Base-by-base conservation (phyloP, 2,329 filamentous ascomycete genomes). In the Ceratocystis ficicola region DNA sequence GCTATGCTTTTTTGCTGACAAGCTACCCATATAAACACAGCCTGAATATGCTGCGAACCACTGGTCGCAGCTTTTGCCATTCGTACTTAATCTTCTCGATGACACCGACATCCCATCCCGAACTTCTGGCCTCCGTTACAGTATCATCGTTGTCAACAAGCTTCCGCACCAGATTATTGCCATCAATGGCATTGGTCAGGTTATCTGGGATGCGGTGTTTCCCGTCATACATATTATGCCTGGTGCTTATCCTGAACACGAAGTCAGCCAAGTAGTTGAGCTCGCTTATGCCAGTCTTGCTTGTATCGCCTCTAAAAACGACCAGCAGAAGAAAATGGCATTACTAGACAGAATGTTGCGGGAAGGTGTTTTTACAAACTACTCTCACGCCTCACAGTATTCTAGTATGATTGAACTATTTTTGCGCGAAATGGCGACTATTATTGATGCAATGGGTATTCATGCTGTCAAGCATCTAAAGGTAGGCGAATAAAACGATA, bases 221-320 rank as follows among this genome's bases (percentile, higher is more conserved):
- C 88, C 90, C 0, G 84, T 86, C 44, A 80, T 96, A n/a, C 80
- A 87, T 6, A 89, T 85, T 70, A 79, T 96, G 5, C 92, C 93
- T 0, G 84, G 81, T 12, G 77, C 95, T 52, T 96, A 90, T 0
- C 85, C 88, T 0, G 87, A 89, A 71, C 73, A 79, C 0, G 88
- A 94, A 66, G 88, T 88, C 3, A 72, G 88, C 1, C 71, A 72
- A 1, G 76, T 96, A 2, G 80, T 96, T 0, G 72, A 74, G 5
- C 78, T 80, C 5, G 84, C 87, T 0, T 95, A 91, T 69, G 78
- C 81, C 6, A 85, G 86, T 1, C 77, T 95, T 2, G 75, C 88
- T 20, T 74, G 69, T 69, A 67, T 73, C 25, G 69, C 71, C 62
- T 62, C 71, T 6, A 69, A 73, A 22, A 60, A 71, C 20, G 66